Percentiles rank a stretch among this genome's conserved stretches.
Evolutionary conservation across 2,329 filamentous ascomycete species (phyloP).

Genomic region (Apiospora aurea): DNA sequence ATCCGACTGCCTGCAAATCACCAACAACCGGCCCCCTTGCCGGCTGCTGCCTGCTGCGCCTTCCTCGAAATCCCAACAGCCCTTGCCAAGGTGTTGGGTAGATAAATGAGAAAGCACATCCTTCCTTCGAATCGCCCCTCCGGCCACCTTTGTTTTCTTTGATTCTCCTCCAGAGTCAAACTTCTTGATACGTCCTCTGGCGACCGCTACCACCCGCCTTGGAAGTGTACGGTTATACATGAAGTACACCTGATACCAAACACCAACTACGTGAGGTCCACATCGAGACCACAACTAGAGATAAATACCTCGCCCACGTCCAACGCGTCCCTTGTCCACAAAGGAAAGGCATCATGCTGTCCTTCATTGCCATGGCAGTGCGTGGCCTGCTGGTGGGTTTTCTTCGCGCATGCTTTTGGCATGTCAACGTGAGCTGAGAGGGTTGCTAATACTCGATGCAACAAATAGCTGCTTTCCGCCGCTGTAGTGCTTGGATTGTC

Average conservation of each 20-base stretch:
- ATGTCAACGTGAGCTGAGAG: neutral
- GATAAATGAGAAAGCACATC: conserved; percentile 12
- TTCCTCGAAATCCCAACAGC: neutral
- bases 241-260: no score
- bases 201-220: neutral
- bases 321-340: neutral
- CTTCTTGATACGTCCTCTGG: neutral
- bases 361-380: conserved; percentile 20
- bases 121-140: neutral
- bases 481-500: conserved; percentile 43
- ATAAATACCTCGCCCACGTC: neutral
- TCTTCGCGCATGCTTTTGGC: neutral
- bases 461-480: conserved; percentile 40
- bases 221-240: neutral
- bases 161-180: neutral
- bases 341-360: neutral
- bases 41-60: neutral
- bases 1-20: neutral
- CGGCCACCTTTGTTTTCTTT: neutral
- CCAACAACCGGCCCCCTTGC: neutral
- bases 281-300: neutral
- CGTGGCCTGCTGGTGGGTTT: conserved; percentile 4
- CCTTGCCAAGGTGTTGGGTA: neutral
- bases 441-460: neutral
- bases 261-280: neutral